These are phyloP conservation scores for Neurospora sp. DNA, from an alignment of 495 filamentous ascomycete species.

Conservation along the genomic window DNA sequence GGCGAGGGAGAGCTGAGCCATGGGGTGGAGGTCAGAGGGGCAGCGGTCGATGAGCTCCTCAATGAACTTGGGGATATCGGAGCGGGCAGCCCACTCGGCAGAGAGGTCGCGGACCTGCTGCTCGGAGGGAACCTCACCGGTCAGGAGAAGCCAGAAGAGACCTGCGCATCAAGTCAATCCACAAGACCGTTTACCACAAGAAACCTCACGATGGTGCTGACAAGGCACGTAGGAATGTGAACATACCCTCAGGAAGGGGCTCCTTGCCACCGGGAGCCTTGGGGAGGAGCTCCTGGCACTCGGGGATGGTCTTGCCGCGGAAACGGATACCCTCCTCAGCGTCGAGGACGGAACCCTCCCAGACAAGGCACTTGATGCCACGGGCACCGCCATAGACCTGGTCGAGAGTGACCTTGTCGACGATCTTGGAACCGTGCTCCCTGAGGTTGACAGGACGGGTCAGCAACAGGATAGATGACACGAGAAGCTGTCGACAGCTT, in stretches of 20 bases:
- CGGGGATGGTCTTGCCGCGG: conserved; percentile 94
- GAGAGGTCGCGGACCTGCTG: conserved; percentile 97
- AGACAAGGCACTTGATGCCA: conserved; percentile 95
- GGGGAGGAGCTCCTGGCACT: conserved; percentile 94
- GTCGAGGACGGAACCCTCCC: conserved; percentile 98
- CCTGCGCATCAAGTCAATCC: conserved; percentile 35
- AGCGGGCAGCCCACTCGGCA: conserved; percentile 95
- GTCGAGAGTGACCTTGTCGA: conserved; percentile 97
- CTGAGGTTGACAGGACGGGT: conserved; percentile 31
- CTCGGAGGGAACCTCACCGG: conserved; percentile 91
- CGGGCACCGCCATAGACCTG: conserved; percentile 99
- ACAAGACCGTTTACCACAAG: neutral
- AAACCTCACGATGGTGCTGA: neutral
- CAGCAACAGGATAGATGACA: conserved; percentile 2
- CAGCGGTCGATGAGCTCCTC: conserved; percentile 99
- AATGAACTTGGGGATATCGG: conserved; percentile 90
- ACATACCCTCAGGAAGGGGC: conserved; percentile 82
- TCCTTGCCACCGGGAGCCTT: conserved; percentile 93
- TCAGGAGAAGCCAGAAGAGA: conserved; percentile 99
- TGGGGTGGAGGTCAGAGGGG: conserved; percentile 96
- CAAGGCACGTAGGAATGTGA: neutral
- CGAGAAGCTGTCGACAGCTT: neutral
- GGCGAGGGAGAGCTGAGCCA: conserved; percentile 98
- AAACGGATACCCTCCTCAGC: conserved; percentile 98
- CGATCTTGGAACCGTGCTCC: conserved; percentile 85